phyloP scores from a whole-genome alignment of 345 rosid genomes.

The Sonneratia alba region DNA sequence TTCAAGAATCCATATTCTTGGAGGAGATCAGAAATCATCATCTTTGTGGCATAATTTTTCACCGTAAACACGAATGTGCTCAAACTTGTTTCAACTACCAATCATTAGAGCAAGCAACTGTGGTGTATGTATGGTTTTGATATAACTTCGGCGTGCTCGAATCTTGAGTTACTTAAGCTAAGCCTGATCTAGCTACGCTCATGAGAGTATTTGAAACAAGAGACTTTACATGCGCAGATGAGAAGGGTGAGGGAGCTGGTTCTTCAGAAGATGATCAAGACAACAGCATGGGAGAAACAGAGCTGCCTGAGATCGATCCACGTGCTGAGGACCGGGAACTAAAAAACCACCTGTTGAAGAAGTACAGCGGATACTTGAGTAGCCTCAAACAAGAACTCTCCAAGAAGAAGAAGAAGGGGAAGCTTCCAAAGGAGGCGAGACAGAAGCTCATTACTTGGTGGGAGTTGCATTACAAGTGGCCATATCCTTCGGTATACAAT shows the following conservation, averaged over 20 bases:
- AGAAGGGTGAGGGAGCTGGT: constrained; percentile 63
- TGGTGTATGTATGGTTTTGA: no score
- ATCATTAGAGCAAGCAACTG: no score
- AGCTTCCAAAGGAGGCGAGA: constrained; percentile 96
- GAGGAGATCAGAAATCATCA: no score
- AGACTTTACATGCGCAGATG: constrained; percentile 37
- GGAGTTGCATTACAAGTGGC: constrained; percentile 99
- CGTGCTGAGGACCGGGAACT: constrained; percentile 90
- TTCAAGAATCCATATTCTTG: no score
- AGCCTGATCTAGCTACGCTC: no score
- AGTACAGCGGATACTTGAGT: constrained; percentile 91
- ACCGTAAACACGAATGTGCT: no score
- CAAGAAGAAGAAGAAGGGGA: constrained; percentile 98
- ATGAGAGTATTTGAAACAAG: background rate
- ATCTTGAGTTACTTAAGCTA: no score
- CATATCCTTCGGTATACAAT: constrained; percentile 80
- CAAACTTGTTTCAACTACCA: no score
- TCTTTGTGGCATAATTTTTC: no score
- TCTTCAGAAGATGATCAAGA: constrained; percentile 85
- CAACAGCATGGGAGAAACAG: constrained; percentile 73
- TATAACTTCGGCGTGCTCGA: no score
- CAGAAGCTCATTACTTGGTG: constrained; percentile 98
- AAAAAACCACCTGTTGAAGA: constrained; percentile 80
- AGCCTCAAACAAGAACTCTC: constrained; percentile 95
- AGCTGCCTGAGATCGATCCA: constrained; percentile 76